phyloP scores from a whole-genome alignment of 768 basidiomycete species.

The Rhizopogon roseolus region DNA sequence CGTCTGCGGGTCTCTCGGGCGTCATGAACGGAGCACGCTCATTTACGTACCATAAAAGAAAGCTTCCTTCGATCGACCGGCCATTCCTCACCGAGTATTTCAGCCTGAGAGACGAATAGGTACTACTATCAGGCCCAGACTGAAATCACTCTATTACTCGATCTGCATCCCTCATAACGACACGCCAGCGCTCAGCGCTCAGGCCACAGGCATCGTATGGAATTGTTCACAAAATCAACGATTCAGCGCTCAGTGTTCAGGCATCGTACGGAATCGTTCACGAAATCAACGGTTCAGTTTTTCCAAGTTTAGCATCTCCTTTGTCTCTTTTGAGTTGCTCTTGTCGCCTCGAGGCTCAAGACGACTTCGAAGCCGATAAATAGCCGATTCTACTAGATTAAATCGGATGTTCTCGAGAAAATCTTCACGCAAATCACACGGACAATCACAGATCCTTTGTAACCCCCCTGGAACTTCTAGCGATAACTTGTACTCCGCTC shows the following conservation, averaged over 20 bases:
- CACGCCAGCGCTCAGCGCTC: too few relatives aligned
- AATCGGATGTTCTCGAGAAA: neutral
- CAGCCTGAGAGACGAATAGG: slow-evolving; percentile 40
- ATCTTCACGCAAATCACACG: neutral
- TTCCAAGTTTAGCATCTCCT: slow-evolving; percentile 32
- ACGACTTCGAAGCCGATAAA: slow-evolving; percentile 40
- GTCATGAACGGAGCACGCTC: neutral
- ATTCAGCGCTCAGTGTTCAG: too few relatives aligned
- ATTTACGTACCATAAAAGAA: slow-evolving; percentile 20
- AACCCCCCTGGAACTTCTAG: slow-evolving; percentile 51
- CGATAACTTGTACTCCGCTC: slow-evolving; percentile 34
- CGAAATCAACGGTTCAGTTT: slow-evolving; percentile 40
- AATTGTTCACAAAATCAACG: slow-evolving; percentile 44
- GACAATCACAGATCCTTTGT: slow-evolving; percentile 26
- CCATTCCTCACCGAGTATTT: slow-evolving; percentile 47
- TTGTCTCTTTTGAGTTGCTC: neutral
- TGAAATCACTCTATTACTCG: slow-evolving; percentile 44
- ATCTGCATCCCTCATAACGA: slow-evolving; percentile 1
- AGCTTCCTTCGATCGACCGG: slow-evolving; percentile 46
- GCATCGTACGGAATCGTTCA: slow-evolving; percentile 48
- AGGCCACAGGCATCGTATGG: slow-evolving; percentile 41
- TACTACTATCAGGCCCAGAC: slow-evolving; percentile 50
- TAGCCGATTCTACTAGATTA: slow-evolving; percentile 42
- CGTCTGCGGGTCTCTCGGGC: too few relatives aligned
- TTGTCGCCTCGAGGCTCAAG: neutral